These are phyloP conservation scores for Cavenderia fasciculata DNA, from an alignment of 78 protist genomes.

Conservation along the genomic window DNA sequence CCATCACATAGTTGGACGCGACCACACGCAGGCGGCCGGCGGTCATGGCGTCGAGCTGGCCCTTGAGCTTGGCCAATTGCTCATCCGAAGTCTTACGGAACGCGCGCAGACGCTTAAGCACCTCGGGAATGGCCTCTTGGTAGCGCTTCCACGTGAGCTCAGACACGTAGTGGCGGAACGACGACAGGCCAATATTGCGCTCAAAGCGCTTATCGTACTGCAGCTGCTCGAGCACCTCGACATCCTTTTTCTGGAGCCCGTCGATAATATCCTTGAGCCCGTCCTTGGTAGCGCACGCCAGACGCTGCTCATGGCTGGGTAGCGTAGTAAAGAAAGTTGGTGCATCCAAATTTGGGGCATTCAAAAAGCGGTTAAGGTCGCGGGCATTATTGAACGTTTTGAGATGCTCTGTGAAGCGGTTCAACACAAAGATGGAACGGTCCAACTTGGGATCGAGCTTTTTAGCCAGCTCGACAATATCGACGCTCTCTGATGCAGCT, in stretches of 20 bases:
- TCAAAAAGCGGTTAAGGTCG: slow-evolving; percentile 47
- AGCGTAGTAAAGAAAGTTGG: slow-evolving; percentile 76
- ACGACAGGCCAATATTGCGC: slow-evolving; percentile 44
- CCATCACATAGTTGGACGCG: slow-evolving; percentile 76
- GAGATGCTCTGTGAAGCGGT: slow-evolving; percentile 24
- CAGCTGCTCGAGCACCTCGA: slow-evolving; percentile 55
- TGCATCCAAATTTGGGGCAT: neutral
- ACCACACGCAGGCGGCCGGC: slow-evolving; percentile 44
- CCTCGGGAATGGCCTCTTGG: slow-evolving; percentile 76
- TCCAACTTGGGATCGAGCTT: slow-evolving; percentile 74
- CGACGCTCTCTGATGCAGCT: neutral
- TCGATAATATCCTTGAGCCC: neutral
- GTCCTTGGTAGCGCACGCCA: neutral
- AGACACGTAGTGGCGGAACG: slow-evolving; percentile 47
- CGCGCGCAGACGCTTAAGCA: slow-evolving; percentile 59
- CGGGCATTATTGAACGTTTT: slow-evolving; percentile 39
- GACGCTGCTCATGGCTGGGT: slow-evolving; percentile 28
- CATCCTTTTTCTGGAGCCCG: slow-evolving; percentile 32
- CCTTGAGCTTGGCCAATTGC: slow-evolving; percentile 28
- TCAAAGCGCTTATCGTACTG: slow-evolving; percentile 76
- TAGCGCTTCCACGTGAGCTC: slow-evolving; percentile 73
- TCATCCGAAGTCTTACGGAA: slow-evolving; percentile 56
- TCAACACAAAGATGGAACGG: slow-evolving; percentile 74
- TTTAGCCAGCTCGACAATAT: slow-evolving; percentile 56
- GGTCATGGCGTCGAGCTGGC: slow-evolving; percentile 38